Evolutionary conservation across 1,284 basidiomycete genomes (phyloP).

Genomic region (Naganishia cerealis): DNA sequence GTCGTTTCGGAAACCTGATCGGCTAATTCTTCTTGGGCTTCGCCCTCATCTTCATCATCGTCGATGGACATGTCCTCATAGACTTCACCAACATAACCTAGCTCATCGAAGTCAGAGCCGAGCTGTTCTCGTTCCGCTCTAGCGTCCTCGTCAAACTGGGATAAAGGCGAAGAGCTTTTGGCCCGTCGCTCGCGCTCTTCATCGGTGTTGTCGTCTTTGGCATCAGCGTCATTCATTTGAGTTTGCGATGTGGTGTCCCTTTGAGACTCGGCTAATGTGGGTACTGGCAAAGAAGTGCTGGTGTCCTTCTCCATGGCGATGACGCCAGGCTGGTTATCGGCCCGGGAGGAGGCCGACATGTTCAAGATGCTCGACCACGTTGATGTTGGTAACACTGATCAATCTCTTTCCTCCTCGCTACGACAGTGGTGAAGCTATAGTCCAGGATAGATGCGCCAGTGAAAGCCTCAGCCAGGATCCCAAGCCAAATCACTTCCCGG

Average conservation of each 20-base stretch:
- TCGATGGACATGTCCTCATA: constrained; percentile 8
- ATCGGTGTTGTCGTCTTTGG: neutral
- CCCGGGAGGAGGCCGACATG: constrained; percentile 12
- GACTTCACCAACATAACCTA: neutral
- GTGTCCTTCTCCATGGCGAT: neutral
- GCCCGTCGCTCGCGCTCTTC: constrained; percentile 1
- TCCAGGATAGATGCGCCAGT: neutral
- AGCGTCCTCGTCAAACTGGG: constrained; percentile 11
- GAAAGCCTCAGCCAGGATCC: constrained; percentile 1
- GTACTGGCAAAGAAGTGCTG: neutral
- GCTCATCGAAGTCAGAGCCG: neutral
- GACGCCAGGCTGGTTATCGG: neutral
- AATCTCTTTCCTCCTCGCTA: neutral
- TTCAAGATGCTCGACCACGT: neutral
- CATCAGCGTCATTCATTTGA: neutral
- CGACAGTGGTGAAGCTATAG: neutral
- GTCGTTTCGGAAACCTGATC: constrained; percentile 21
- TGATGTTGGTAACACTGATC: neutral
- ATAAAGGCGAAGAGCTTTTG: constrained; percentile 23
- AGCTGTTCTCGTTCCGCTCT: neutral
- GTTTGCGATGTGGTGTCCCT: neutral
- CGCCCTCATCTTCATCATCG: constrained; percentile 48
- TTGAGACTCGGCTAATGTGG: neutral
- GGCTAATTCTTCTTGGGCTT: constrained; percentile 22
- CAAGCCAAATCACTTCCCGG: neutral